phyloP scores from a whole-genome alignment of 1,284 basidiomycete species.

The Vanrija pseudolonga region DNA sequence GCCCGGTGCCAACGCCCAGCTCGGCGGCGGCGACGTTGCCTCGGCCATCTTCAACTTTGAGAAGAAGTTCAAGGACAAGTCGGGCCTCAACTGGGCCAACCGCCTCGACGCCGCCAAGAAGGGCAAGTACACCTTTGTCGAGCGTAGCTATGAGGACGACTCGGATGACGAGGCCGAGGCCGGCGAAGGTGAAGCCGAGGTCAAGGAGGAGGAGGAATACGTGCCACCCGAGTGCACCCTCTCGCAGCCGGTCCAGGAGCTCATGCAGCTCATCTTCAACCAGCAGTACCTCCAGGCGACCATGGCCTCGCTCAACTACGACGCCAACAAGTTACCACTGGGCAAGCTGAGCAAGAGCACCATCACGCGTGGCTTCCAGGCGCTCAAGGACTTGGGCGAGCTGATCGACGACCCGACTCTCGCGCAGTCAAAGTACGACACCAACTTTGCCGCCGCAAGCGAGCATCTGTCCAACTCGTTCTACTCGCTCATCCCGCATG shows the following conservation, averaged over 20 bases:
- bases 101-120: slow-evolving; percentile 3
- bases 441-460: slow-evolving; percentile 42
- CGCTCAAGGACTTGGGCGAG: slow-evolving; percentile 55
- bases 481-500: slow-evolving; percentile 60
- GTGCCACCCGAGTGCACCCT: slow-evolving; percentile 12
- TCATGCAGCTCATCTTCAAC: slow-evolving; percentile 59
- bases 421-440: slow-evolving; percentile 29
- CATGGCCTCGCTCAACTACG: slow-evolving; percentile 66
- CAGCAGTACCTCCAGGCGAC: slow-evolving; percentile 53
- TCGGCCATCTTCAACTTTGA: slow-evolving; percentile 8
- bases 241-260: slow-evolving; percentile 39
- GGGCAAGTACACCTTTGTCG: slow-evolving; percentile 20
- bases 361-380: slow-evolving; percentile 16
- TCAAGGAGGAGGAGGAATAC: slow-evolving; percentile 9
- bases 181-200: background rate
- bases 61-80: slow-evolving; percentile 24
- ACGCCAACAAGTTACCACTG: slow-evolving; percentile 64
- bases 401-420: slow-evolving; percentile 53
- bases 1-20: slow-evolving; percentile 5
- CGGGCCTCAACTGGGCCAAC: slow-evolving; percentile 11
- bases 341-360: slow-evolving; percentile 49
- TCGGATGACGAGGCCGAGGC: slow-evolving; percentile 7
- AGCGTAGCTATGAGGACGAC: slow-evolving; percentile 18
- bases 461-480: slow-evolving; percentile 53
- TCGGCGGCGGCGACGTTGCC: slow-evolving; percentile 3